Evolutionary conservation across 1,139 yeast species (phyloP), one percentile per base, ranked within the genome.

Genomic region (Blastobotrys capitulatus): DNA sequence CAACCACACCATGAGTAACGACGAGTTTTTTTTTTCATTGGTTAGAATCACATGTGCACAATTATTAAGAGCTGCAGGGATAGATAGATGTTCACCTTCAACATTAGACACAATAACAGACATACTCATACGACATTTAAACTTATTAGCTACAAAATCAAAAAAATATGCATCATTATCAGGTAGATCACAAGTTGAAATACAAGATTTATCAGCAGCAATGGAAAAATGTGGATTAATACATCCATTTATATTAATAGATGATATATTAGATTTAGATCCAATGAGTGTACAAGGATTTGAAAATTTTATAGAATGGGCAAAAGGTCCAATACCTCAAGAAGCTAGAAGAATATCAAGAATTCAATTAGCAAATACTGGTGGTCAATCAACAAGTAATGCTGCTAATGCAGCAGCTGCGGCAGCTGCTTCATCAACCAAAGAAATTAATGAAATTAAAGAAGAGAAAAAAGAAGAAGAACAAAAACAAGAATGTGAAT

Each of bases 41-140:
- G 71, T 83, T 44, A 73, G 89, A 48, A 72, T 85, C 48, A 77
- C 89, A 0, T 74, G 83, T 51, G 77, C 83, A 26, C 95, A 76
- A 68, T 70, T 85, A 16, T 71, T 86, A 46, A 77, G 86, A 52
- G 77, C 87, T 0, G 74, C 79, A 18, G 95, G 95, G 1, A 82
- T 86, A 57, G 95, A 86, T 58, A 74, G 81, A 56, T 79, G 87
- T 54, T 71, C 79, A 42, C 84, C 87, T 1, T 69, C 77, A 7
- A 75, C 82, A 8, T 69, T 86, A 12, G 84, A 83, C 60, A 72
- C 78, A 2, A 56, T 83, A 29, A 79, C 89, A 0, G 92, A 84
- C 56, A 56, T 86, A 6, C 76, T 81, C 60, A 68, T 82, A 15
- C 75, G 80, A 42, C 81, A 79, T 60, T 63, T 86, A 36, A 67